Conservation (phyloP, 1,139 yeast species). For the Casaregolazyma lundiana region DNA sequence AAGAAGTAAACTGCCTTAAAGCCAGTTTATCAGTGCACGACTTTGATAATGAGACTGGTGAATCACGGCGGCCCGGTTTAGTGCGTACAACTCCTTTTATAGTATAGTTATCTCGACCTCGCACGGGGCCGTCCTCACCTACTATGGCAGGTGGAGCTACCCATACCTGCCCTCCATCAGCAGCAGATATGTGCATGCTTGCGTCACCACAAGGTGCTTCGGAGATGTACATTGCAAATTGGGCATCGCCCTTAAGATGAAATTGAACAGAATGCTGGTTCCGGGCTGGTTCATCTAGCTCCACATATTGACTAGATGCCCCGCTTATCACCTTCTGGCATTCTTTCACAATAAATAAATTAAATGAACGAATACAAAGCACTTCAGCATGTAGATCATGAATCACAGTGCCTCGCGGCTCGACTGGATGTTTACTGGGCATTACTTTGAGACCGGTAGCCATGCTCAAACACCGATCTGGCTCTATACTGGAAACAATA, state of each 20-base stretch:
- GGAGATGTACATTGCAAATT: conserved; percentile 59
- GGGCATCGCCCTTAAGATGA: conserved; percentile 34
- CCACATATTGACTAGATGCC: conserved; percentile 8
- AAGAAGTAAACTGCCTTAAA: conserved; percentile 56
- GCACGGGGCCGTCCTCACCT: conserved; percentile 32
- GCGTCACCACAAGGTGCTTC: conserved; percentile 95
- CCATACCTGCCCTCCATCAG: conserved; percentile 30
- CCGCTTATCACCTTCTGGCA: conserved; percentile 20
- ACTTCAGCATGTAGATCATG: conserved; percentile 93
- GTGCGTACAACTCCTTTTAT: conserved; percentile 68
- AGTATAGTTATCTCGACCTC: conserved; percentile 67
- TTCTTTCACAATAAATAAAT: conserved; percentile 40
- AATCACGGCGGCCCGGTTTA: conserved; percentile 84
- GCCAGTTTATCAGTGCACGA: conserved; percentile 86
- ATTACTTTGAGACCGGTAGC: conserved; percentile 82
- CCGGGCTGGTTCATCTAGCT: neutral
- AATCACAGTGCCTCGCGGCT: conserved; percentile 50
- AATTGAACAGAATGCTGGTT: conserved; percentile 20
- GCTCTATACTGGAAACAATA: conserved; percentile 38
- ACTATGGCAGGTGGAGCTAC: conserved; percentile 17
- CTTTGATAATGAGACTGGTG: conserved; percentile 64
- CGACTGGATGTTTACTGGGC: conserved; percentile 46
- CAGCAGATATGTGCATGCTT: conserved; percentile 45
- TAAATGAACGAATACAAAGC: conserved; percentile 64
- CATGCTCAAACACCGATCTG: conserved; percentile 40